Evolutionary conservation across 2,329 filamentous ascomycete genomes (phyloP).

Genomic region (Zarea fungicola): DNA sequence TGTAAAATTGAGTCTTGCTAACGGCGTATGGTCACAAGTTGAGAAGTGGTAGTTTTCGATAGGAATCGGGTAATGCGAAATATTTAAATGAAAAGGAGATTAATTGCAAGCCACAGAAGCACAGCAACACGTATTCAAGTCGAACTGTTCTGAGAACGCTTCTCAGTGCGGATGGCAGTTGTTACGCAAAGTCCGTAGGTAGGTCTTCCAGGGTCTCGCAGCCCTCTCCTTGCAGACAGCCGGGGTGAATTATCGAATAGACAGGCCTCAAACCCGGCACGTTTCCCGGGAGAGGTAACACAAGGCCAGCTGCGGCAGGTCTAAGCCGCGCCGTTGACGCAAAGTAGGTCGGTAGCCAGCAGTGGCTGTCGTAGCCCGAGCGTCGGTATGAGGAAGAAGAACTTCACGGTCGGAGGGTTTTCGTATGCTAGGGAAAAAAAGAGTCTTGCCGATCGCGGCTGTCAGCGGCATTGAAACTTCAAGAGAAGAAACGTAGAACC

Average conservation of each 20-base stretch:
- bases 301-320: conserved; percentile 5
- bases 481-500: not conserved
- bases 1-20: too few species aligned
- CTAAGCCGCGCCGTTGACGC: not conserved
- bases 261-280: conserved; percentile 3
- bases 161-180: not conserved
- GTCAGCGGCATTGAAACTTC: too few species aligned
- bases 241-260: conserved; percentile 6
- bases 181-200: not conserved
- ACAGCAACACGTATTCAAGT: not conserved
- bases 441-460: too few species aligned
- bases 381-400: too few species aligned
- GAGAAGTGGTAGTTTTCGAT: not conserved
- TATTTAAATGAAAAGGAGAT: too few species aligned
- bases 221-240: not conserved
- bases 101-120: not conserved
- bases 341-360: not conserved
- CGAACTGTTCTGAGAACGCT: not conserved
- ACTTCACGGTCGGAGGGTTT: too few species aligned
- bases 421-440: too few species aligned
- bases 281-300: conserved; percentile 6
- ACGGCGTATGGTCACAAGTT: not conserved
- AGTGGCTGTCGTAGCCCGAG: not conserved
- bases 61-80: not conserved
- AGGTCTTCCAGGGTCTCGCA: not conserved